phyloP scores from a whole-genome alignment of 148 eudicot genomes.

The Camellia sinensis region DNA sequence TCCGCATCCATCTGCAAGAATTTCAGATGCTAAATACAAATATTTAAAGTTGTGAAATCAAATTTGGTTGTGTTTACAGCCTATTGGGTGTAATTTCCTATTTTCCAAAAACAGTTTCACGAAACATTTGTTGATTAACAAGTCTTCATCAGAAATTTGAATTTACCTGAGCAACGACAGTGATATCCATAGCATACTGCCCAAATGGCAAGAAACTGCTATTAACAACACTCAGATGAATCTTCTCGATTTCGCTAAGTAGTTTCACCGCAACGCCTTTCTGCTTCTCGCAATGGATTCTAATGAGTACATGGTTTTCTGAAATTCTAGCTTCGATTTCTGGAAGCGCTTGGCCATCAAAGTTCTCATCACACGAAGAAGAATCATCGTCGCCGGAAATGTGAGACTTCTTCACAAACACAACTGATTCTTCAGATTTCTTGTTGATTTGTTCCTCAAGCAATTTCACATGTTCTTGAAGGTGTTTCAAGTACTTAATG shows the following conservation, averaged over 20 bases:
- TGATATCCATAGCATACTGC: slow-evolving; percentile 12
- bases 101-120: no score
- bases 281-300: slow-evolving; percentile 24
- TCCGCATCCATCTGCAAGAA: slow-evolving; percentile 27
- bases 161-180: slow-evolving; percentile 17
- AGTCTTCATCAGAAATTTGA: no score
- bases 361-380: slow-evolving; percentile 9
- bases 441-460: slow-evolving; percentile 38
- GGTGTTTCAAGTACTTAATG: slow-evolving; percentile 57
- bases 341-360: slow-evolving; percentile 10
- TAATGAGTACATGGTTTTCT: slow-evolving; percentile 11
- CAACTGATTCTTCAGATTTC: slow-evolving; percentile 35
- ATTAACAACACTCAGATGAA: slow-evolving; percentile 27
- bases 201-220: slow-evolving; percentile 34
- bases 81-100: no score
- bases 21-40: no score
- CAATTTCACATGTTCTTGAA: slow-evolving; percentile 48
- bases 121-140: no score
- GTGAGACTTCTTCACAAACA: slow-evolving; percentile 35
- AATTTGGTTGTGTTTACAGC: no score
- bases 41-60: no score
- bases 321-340: slow-evolving; percentile 19
- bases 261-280: slow-evolving; percentile 24
- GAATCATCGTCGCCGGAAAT: background rate
- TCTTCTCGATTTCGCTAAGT: slow-evolving; percentile 30